These are phyloP conservation scores for Mortierella sp. DNA, from an alignment of 371 early-diverging fungal genomes.

Conservation along the genomic window DNA sequence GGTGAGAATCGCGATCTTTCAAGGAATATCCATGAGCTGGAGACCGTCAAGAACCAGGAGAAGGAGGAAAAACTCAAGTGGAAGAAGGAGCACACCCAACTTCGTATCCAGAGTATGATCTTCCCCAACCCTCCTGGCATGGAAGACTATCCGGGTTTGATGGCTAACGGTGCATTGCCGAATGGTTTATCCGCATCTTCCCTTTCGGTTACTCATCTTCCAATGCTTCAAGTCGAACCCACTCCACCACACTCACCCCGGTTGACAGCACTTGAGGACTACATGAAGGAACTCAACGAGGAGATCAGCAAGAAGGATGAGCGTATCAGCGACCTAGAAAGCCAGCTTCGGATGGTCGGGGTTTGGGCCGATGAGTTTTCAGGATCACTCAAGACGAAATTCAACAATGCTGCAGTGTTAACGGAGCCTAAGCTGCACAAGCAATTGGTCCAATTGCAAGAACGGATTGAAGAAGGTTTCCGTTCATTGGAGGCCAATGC, in stretches of 20 bases:
- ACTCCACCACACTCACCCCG: no score
- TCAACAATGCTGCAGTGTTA: no score
- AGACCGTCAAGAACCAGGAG: constrained; percentile 32
- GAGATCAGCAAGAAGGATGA: constrained; percentile 51
- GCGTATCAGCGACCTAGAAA: constrained; percentile 29
- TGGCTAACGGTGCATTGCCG: background rate
- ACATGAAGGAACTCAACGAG: constrained; percentile 51
- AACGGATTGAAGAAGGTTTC: constrained; percentile 39
- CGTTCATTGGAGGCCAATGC: constrained; percentile 23
- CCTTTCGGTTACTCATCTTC: no score
- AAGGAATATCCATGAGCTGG: constrained; percentile 30
- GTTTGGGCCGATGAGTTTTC: constrained; percentile 40
- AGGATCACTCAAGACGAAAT: constrained; percentile 11
- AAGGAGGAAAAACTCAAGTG: constrained; percentile 49
- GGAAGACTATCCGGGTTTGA: constrained; percentile 9
- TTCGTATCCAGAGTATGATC: constrained; percentile 53
- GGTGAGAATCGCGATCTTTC: constrained; percentile 46
- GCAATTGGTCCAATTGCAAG: constrained; percentile 22
- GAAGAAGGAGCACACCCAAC: constrained; percentile 48
- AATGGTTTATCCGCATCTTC: background rate
- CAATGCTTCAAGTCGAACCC: no score
- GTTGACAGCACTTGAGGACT: constrained; percentile 29
- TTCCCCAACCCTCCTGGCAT: constrained; percentile 41
- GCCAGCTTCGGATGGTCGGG: constrained; percentile 34
- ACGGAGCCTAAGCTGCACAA: constrained; percentile 4